Percentiles rank a stretch among this genome's conserved stretches.
Conservation (phyloP, 345 rosid genomes). For the Jatropha curcas region DNA sequence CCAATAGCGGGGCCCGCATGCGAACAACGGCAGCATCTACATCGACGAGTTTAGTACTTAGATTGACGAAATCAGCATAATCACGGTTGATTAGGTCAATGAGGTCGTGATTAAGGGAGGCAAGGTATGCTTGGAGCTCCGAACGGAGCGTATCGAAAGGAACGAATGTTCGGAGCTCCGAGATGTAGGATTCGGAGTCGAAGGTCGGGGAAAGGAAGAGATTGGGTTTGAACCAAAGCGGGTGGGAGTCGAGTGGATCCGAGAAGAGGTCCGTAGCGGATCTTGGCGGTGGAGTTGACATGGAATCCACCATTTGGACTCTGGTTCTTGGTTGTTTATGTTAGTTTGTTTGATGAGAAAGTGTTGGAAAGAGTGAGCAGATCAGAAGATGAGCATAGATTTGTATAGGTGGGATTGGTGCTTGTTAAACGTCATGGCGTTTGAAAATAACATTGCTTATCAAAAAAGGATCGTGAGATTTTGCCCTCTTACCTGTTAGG, state of each 20-base stretch:
- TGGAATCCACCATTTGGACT: slow-evolving; percentile 39
- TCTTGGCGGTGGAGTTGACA: slow-evolving; percentile 63
- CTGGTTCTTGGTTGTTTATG: background rate
- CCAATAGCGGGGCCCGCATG: slow-evolving; percentile 96
- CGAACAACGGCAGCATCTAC: slow-evolving; percentile 88
- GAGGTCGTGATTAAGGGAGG: slow-evolving; percentile 92
- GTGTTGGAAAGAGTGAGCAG: background rate
- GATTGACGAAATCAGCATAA: slow-evolving; percentile 90
- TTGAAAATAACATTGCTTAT: background rate
- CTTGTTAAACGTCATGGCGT: background rate
- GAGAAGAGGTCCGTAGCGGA: slow-evolving; percentile 86
- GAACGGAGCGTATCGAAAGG: slow-evolving; percentile 94
- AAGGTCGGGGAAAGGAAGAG: slow-evolving; percentile 78
- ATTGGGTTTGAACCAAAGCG: slow-evolving; percentile 91
- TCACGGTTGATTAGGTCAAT: slow-evolving; percentile 98
- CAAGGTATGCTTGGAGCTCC: slow-evolving; percentile 79
- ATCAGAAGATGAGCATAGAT: background rate
- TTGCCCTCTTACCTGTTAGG: background rate
- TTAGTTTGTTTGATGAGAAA: background rate
- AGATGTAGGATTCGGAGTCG: slow-evolving; percentile 87
- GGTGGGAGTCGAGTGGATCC: slow-evolving; percentile 83
- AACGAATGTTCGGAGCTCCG: slow-evolving; percentile 94
- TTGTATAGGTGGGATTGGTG: background rate
- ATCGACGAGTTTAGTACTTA: slow-evolving; percentile 95
- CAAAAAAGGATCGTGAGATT: background rate